Percentiles rank a stretch among this genome's conserved stretches.
Evolutionary conservation across 1,284 basidiomycete genomes (phyloP).

Genomic region (Lentinula novae-zelandiae): DNA sequence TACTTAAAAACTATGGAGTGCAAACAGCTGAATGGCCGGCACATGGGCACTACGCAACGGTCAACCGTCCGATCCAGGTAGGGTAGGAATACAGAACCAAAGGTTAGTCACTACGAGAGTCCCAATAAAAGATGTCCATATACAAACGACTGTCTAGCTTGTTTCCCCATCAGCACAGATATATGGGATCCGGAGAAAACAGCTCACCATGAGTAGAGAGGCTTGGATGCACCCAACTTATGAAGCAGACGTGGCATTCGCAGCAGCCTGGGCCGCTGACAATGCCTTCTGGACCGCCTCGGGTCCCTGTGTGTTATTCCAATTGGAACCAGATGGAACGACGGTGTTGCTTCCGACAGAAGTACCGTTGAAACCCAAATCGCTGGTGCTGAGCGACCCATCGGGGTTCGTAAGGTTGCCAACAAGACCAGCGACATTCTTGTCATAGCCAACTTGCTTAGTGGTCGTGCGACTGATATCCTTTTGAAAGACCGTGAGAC

Average conservation of each 20-base stretch:
- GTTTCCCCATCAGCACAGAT: too few species aligned
- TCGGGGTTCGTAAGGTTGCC: slow-evolving; percentile 16
- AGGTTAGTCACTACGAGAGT: background rate
- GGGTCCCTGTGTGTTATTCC: slow-evolving; percentile 15
- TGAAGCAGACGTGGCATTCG: background rate
- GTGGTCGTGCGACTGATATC: slow-evolving; percentile 25
- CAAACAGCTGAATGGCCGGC: too few species aligned
- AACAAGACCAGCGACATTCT: slow-evolving; percentile 15
- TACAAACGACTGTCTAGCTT: too few species aligned
- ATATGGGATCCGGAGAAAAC: background rate
- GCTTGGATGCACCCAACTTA: background rate
- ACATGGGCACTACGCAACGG: too few species aligned
- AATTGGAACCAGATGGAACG: slow-evolving; percentile 16
- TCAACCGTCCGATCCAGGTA: too few species aligned
- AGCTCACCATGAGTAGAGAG: background rate
- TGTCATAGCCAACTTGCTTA: slow-evolving; percentile 24
- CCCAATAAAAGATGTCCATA: background rate
- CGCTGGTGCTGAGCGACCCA: slow-evolving; percentile 17
- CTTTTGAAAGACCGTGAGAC: slow-evolving; percentile 23
- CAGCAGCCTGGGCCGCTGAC: slow-evolving; percentile 1
- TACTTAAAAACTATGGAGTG: too few species aligned
- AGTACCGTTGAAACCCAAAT: slow-evolving; percentile 15
- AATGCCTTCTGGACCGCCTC: slow-evolving; percentile 12
- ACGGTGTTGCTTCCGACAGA: slow-evolving; percentile 18
- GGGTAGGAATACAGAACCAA: background rate